Evolutionary conservation across 2,329 filamentous ascomycete species (phyloP).

Genomic region (Ceratocystis eucalypticola): DNA sequence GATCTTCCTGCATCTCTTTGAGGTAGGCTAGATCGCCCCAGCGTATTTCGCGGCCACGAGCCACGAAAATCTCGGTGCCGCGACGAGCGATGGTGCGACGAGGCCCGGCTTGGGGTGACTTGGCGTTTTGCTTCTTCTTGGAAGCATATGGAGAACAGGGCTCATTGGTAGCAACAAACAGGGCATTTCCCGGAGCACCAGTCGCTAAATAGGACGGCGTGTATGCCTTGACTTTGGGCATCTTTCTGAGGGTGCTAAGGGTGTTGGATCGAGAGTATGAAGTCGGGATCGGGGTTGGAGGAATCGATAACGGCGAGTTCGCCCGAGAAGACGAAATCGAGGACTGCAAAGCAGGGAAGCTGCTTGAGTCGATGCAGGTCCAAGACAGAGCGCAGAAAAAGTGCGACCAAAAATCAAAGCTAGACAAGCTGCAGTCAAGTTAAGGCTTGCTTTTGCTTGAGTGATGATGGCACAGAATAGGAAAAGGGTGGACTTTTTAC

Average conservation of each 20-base stretch:
- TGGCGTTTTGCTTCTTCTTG: slow-evolving; percentile 28
- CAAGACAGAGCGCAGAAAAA: background rate
- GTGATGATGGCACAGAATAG: background rate
- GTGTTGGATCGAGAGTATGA: background rate
- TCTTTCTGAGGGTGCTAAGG: slow-evolving; percentile 29
- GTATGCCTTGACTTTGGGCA: slow-evolving; percentile 78
- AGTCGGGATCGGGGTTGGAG: background rate
- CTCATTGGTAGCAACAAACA: slow-evolving; percentile 47
- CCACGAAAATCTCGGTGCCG: slow-evolving; percentile 79
- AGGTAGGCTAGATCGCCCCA: slow-evolving; percentile 77
- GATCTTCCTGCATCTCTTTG: slow-evolving; percentile 42
- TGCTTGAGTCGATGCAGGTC: background rate
- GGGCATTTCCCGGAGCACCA: slow-evolving; percentile 59
- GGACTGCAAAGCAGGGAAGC: too few species aligned
- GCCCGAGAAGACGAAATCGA: too few species aligned
- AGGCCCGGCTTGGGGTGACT: slow-evolving; percentile 33
- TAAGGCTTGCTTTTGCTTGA: background rate
- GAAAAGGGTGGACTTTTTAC: background rate
- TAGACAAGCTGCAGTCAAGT: background rate
- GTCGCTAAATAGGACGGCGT: slow-evolving; percentile 77
- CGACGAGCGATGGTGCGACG: slow-evolving; percentile 61
- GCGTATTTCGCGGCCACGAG: slow-evolving; percentile 75
- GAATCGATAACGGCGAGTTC: too few species aligned
- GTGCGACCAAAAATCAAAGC: background rate
- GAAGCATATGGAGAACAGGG: slow-evolving; percentile 32